Percentiles rank a stretch among this genome's conserved stretches.
Conservation (phyloP, 2,329 filamentous ascomycete genomes). For the Diaporthe sp. region DNA sequence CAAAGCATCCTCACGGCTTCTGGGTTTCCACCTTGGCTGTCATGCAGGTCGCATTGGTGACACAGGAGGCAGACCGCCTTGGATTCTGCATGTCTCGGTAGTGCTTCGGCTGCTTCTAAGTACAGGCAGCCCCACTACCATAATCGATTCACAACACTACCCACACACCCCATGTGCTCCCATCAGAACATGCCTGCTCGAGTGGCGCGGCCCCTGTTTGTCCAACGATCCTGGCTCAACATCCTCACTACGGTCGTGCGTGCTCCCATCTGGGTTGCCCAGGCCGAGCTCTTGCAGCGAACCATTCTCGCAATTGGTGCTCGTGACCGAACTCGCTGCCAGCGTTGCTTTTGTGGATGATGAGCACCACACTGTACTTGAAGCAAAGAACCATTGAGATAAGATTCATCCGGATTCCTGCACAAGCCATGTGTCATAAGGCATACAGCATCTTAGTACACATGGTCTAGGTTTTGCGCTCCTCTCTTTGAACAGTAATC, state of each 20-base stretch:
- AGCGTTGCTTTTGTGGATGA: not conserved
- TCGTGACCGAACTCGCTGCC: not conserved
- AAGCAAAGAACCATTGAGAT: not conserved
- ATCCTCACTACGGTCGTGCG: not conserved
- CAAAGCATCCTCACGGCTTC: not conserved
- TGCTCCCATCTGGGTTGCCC: not conserved
- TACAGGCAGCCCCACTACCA: not conserved
- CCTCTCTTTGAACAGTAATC: not conserved
- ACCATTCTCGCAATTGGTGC: not conserved
- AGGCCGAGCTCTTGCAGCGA: not conserved
- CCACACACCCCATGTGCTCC: not conserved
- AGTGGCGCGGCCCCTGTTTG: not conserved
- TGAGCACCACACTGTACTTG: not conserved
- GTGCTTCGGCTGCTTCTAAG: constrained; percentile 16
- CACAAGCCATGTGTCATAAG: not conserved
- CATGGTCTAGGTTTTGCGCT: not conserved
- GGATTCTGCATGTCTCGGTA: constrained; percentile 3
- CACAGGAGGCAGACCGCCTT: not conserved
- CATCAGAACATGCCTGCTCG: not conserved
- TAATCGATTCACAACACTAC: not conserved
- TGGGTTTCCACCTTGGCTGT: not conserved
- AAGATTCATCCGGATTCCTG: not conserved
- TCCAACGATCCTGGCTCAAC: not conserved
- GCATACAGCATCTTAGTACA: not conserved
- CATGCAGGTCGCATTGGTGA: not conserved